Evolutionary conservation across 164 flowering plant species (phyloP).

Genomic region (Vitis cinerea): DNA sequence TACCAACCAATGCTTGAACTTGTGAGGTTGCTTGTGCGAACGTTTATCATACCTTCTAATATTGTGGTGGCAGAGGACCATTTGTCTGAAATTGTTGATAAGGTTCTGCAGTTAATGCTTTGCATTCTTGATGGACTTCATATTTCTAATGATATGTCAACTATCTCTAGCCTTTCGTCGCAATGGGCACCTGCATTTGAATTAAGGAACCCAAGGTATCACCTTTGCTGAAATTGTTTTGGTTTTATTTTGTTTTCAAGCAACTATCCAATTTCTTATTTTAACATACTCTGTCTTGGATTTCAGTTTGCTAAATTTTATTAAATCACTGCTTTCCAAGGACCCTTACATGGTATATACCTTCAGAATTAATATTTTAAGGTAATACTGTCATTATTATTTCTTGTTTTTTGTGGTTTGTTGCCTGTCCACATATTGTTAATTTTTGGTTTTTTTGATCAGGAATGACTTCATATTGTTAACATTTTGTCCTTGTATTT

Average conservation of each 20-base stretch:
- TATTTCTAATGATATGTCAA: constrained; percentile 22
- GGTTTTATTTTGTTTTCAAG: constrained; percentile 1
- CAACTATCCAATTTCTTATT: neutral
- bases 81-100: constrained; percentile 36
- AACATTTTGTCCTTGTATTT: constrained; percentile 18
- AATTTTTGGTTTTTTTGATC: constrained; percentile 1
- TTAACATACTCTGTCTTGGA: constrained; percentile 8
- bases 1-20: constrained; percentile 37
- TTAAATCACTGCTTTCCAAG: constrained; percentile 52
- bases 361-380: constrained; percentile 50
- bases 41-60: constrained; percentile 23
- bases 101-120: constrained; percentile 57
- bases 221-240: constrained; percentile 6
- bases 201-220: constrained; percentile 56
- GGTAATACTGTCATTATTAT: constrained; percentile 37
- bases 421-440: neutral
- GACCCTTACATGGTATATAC: constrained; percentile 37
- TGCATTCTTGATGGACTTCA: constrained; percentile 58
- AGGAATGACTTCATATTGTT: neutral
- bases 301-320: constrained; percentile 69
- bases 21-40: constrained; percentile 41
- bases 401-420: neutral
- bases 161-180: constrained; percentile 31
- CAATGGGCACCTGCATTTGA: constrained; percentile 74
- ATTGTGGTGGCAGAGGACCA: constrained; percentile 20